Evolutionary conservation across 495 filamentous ascomycete genomes (phyloP).

Genomic region (Thozetella sp.): DNA sequence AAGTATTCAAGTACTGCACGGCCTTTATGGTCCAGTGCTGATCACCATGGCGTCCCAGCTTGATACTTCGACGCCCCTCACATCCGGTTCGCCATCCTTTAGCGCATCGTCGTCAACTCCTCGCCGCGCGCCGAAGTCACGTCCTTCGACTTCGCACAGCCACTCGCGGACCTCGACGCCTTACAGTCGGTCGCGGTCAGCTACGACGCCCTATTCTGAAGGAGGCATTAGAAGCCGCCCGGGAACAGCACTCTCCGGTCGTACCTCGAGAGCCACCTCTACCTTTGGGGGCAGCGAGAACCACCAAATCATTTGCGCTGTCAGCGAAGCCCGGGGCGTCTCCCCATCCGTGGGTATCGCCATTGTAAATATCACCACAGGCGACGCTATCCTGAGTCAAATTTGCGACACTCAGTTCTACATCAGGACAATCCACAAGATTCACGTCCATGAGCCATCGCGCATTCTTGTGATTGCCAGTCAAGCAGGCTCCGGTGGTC

Average conservation of each 20-base stretch:
- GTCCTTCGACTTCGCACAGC: no score
- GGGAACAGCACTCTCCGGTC: constrained; percentile 1
- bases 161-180: no score
- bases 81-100: no score
- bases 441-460: constrained; percentile 76
- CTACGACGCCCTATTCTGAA: neutral
- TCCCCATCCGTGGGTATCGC: constrained; percentile 88
- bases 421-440: constrained; percentile 79
- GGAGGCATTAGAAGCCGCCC: neutral
- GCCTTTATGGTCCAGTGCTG: no score
- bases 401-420: constrained; percentile 91
- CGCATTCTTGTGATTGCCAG: constrained; percentile 72
- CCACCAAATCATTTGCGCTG: constrained; percentile 85
- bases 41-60: no score
- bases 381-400: constrained; percentile 82
- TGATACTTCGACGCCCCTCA: no score
- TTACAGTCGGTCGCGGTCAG: no score
- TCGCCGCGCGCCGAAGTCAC: no score
- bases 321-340: constrained; percentile 84
- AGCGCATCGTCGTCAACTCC: no score
- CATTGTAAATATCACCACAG: constrained; percentile 82
- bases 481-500: constrained; percentile 32
- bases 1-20: no score
- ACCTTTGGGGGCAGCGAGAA: constrained; percentile 55
- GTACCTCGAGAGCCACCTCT: constrained; percentile 73